Conservation (phyloP, 441 rosid genomes). For the Sinapis alba region DNA sequence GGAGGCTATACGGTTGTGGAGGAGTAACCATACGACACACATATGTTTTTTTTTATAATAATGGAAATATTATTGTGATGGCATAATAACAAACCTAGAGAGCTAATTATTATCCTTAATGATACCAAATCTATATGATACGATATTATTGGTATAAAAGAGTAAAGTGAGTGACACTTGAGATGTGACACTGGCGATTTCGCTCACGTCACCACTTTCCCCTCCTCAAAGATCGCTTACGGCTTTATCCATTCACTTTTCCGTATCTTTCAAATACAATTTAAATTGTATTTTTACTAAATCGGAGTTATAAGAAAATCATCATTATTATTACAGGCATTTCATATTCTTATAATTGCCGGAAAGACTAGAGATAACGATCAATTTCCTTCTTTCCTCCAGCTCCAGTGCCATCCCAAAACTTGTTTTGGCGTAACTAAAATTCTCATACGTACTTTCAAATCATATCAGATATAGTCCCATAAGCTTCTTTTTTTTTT, state of each 20-base stretch:
- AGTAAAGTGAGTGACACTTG: slow-evolving; percentile 27
- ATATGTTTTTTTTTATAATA: not conserved
- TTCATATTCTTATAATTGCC: not conserved
- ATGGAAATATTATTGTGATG: slow-evolving; percentile 4
- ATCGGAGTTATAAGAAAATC: not conserved
- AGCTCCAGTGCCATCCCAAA: not conserved
- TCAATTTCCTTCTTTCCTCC: not conserved
- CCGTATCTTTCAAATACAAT: not conserved
- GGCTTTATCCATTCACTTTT: slow-evolving; percentile 22
- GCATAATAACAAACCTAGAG: slow-evolving; percentile 36
- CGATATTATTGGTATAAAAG: slow-evolving; percentile 18
- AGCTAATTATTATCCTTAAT: slow-evolving; percentile 40
- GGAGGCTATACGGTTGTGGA: slow-evolving; percentile 23
- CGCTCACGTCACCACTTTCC: slow-evolving; percentile 39
- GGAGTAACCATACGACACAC: slow-evolving; percentile 28
- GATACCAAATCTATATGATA: slow-evolving; percentile 45
- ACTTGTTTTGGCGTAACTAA: not conserved
- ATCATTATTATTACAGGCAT: not conserved
- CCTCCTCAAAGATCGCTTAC: slow-evolving; percentile 24
- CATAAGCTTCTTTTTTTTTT: no score
- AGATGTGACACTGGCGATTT: slow-evolving; percentile 44
- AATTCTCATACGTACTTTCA: not conserved
- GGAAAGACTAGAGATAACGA: not conserved
- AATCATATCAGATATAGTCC: not conserved
- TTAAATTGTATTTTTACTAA: not conserved